Base-by-base conservation (phyloP, 75 land plant species). In the Pseudotsuga menziesii region DNA sequence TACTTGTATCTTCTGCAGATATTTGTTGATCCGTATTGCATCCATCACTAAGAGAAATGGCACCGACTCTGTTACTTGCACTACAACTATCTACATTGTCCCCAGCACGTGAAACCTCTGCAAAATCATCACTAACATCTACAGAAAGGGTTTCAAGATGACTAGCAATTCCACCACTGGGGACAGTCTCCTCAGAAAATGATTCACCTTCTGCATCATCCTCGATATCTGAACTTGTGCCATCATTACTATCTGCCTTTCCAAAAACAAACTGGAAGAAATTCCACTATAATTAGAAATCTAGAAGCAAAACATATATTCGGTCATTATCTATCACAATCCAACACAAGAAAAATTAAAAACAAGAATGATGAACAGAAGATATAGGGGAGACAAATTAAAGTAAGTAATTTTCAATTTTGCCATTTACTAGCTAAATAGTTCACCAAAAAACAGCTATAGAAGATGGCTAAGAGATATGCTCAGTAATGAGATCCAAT, bases 191-290 rank as follows among this genome's bases (percentile, higher is more conserved):
- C 2, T 26, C 4, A 16, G 6, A 52, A 73, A 15, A 48, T 2
- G 15, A 26, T 52, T 73, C 57, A 55, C n/a, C 57, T 55, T 7
- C 57, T 1, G 57, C 48, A 73, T 55, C 25, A 19, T 56, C 56
- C 16, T 72, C 58, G 14, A 15, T 12, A 54, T 73, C 35, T n/a
- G 57, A 73, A 55, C 19, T 73, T 41, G 52, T 41, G 48, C 7
- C 3, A 16, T 26, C 32, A 26, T 25, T 48, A 23, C 9, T 13
- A 22, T 73, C 4, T 27, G 9, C 57, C 75, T 73, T 73, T 20
- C 54, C 75, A 73, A 73, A 56, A n/a, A 73, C 75, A 73, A 73
- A 72, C 74, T 72, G 74, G 25, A 72, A 52, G 13, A 48, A 44
- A 48, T 25, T 72, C 14, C 13, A 22, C 20, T 52, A 41, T 32